Evolutionary conservation across 345 rosid species (phyloP).

Genomic region (Microcos paniculata): DNA sequence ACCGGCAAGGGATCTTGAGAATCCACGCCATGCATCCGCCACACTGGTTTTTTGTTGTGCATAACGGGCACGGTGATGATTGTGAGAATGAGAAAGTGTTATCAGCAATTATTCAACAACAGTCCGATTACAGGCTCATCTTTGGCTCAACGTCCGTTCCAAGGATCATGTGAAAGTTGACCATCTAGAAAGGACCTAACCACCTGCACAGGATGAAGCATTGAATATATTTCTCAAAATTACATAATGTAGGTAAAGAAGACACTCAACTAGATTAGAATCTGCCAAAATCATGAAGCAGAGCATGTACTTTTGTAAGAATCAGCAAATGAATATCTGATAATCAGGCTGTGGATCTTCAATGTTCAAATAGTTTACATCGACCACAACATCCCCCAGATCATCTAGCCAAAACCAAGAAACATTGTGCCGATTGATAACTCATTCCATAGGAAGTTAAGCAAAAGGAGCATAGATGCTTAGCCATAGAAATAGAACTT

Average conservation of each 20-base stretch:
- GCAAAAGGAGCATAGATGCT: not conserved
- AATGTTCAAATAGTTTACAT: slow-evolving; percentile 73
- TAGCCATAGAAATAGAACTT: not conserved
- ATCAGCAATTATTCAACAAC: not conserved
- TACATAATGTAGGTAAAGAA: not conserved
- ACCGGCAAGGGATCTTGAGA: not conserved
- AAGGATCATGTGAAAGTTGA: not conserved
- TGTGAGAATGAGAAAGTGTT: not conserved
- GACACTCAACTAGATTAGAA: not conserved
- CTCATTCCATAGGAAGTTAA: not conserved
- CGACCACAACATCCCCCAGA: slow-evolving; percentile 55
- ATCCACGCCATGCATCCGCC: not conserved
- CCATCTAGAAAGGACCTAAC: not conserved
- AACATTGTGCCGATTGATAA: not conserved
- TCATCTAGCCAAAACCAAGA: slow-evolving; percentile 44
- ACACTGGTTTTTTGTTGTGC: not conserved
- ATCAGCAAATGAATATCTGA: slow-evolving; percentile 69
- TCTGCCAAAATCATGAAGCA: not conserved
- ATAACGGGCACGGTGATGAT: not conserved
- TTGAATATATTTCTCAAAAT: not conserved
- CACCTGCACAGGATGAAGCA: not conserved
- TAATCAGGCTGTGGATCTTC: slow-evolving; percentile 45
- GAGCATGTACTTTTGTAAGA: slow-evolving; percentile 4
- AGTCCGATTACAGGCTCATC: not conserved
- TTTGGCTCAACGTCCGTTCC: not conserved